Percentiles rank a stretch among this genome's conserved stretches.
These are phyloP conservation scores for Canavalia ensiformis DNA, from an alignment of 306 rosid genomes.

Conservation along the genomic window DNA sequence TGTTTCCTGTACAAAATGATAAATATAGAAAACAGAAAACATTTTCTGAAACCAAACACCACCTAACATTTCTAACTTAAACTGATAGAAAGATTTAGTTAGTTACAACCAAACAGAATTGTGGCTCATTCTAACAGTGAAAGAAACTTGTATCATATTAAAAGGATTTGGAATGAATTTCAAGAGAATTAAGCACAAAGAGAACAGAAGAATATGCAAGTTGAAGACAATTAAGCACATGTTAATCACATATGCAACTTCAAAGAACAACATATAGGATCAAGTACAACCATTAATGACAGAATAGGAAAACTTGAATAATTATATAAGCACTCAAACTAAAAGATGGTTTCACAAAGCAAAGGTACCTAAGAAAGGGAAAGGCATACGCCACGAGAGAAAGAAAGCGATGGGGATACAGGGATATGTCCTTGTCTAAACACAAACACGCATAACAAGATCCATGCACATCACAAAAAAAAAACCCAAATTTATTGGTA, in stretches of 20 bases:
- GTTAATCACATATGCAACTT: constrained; percentile 13
- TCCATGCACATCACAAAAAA: not conserved
- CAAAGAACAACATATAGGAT: constrained; percentile 26
- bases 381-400: not conserved
- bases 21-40: no score
- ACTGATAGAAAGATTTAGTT: no score
- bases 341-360: constrained; percentile 1
- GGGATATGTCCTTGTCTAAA: not conserved
- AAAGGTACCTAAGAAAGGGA: not conserved
- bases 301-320: constrained; percentile 21
- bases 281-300: constrained; percentile 13
- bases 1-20: no score
- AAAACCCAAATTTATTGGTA: constrained; percentile 13
- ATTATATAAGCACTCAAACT: constrained; percentile 11
- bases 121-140: not conserved
- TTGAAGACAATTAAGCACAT: not conserved
- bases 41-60: no score
- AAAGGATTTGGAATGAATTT: constrained; percentile 6
- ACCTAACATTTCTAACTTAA: no score
- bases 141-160: constrained; percentile 15
- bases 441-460: not conserved
- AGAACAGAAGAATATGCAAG: not conserved
- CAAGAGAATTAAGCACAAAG: constrained; percentile 17
- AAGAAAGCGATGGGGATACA: not conserved
- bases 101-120: no score